A percentile compares a stretch with the other conserved stretches of the same genome.
These are phyloP conservation scores for Mortierella sp. DNA, from an alignment of 371 early-diverging fungal genomes.

Conservation along the genomic window DNA sequence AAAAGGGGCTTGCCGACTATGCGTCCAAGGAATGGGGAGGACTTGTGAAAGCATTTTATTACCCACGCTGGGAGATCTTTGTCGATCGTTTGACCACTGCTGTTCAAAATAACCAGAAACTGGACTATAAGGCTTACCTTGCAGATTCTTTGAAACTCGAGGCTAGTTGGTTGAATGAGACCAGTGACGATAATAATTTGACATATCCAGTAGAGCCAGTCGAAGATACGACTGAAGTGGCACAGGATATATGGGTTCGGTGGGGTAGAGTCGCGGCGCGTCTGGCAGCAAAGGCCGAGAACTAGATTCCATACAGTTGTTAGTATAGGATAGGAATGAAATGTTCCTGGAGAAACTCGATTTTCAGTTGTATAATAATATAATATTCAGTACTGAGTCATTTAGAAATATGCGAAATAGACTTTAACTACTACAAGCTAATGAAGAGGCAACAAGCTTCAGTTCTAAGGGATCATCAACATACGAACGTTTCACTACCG, in stretches of 20 bases:
- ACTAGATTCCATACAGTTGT: background rate
- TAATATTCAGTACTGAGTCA: too few species aligned
- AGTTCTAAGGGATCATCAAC: too few species aligned
- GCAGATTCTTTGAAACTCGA: conserved; percentile 22
- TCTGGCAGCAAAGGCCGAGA: conserved; percentile 12
- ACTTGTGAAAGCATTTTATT: conserved; percentile 34
- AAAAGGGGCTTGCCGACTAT: conserved; percentile 29
- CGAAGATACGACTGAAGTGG: conserved; percentile 27
- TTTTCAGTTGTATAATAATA: too few species aligned
- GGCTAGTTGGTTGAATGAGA: conserved; percentile 13
- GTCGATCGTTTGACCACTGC: conserved; percentile 29
- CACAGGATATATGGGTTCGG: conserved; percentile 31
- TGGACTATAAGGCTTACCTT: conserved; percentile 27
- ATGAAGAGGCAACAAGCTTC: too few species aligned
- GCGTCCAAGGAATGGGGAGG: conserved; percentile 51
- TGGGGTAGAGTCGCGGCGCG: conserved; percentile 28
- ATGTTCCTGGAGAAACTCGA: too few species aligned
- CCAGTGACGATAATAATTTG: background rate
- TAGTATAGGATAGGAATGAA: too few species aligned
- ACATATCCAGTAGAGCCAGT: conserved; percentile 27
- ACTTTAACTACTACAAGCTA: too few species aligned
- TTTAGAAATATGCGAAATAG: too few species aligned
- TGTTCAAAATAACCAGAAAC: background rate
- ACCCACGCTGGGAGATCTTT: conserved; percentile 47
- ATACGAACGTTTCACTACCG: too few species aligned